phyloP scores from a whole-genome alignment of 2,329 filamentous ascomycete genomes.

The Colletotrichum aenigma region DNA sequence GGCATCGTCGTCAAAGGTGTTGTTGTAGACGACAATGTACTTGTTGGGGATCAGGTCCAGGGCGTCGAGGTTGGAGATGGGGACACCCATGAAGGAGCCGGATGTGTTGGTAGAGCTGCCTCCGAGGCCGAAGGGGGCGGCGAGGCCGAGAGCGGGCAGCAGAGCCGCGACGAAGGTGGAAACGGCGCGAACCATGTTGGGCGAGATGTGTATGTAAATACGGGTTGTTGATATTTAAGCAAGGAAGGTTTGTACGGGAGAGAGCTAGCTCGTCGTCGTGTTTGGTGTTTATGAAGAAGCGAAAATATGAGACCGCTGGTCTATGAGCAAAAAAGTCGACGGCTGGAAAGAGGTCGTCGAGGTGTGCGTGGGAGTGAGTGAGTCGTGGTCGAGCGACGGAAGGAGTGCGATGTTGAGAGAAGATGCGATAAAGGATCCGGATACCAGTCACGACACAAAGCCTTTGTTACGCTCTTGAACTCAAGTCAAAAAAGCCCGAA shows the following conservation, averaged over 20 bases:
- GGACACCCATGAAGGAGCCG: conserved; percentile 41
- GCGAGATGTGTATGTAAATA: not conserved
- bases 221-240: not conserved
- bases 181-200: conserved; percentile 26
- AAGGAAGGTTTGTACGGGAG: conserved; percentile 14
- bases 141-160: conserved; percentile 24
- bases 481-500: conserved; percentile 1
- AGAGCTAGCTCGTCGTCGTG: conserved; percentile 20
- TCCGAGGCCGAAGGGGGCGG: conserved; percentile 25
- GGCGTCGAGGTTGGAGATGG: conserved; percentile 54
- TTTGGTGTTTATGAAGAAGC: conserved; percentile 1
- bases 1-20: conserved; percentile 49
- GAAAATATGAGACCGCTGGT: conserved; percentile 20
- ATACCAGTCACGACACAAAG: conserved; percentile 20
- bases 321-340: conserved; percentile 5
- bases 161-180: conserved; percentile 25
- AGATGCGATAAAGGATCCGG: conserved; percentile 7
- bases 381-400: not conserved
- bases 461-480: not conserved
- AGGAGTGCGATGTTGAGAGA: conserved; percentile 9
- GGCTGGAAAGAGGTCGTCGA: conserved; percentile 9
- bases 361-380: conserved; percentile 6
- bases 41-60: conserved; percentile 56
- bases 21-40: conserved; percentile 71
- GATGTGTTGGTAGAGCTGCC: conserved; percentile 24